Evolutionary conservation across 352 stramenopile species (phyloP).

Genomic region (Globisporangium acanthophoron): DNA sequence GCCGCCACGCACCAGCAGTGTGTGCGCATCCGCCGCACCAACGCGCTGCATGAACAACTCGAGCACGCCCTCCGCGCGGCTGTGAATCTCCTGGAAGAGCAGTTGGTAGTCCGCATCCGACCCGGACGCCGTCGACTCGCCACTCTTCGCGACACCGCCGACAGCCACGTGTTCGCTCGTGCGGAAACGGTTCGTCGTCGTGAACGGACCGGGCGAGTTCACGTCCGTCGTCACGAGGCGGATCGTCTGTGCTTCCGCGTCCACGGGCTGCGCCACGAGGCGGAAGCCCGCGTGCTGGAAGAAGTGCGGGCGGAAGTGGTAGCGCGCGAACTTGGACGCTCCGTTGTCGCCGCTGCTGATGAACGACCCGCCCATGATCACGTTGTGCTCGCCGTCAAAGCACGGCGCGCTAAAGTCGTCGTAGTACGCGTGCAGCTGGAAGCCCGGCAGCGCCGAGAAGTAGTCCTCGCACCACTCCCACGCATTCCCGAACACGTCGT

Average conservation of each 20-base stretch:
- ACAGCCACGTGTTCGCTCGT: conserved; percentile 41
- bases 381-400: conserved; percentile 95
- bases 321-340: conserved; percentile 93
- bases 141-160: background rate
- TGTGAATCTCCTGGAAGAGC: conserved; percentile 53
- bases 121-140: background rate
- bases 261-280: conserved; percentile 82
- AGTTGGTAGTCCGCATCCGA: conserved; percentile 17
- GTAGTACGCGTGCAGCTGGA: conserved; percentile 90
- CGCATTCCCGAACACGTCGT: conserved; percentile 93
- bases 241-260: conserved; percentile 48
- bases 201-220: conserved; percentile 61
- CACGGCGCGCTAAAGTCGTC: conserved; percentile 98
- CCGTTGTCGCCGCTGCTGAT: conserved; percentile 93
- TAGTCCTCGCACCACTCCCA: conserved; percentile 97
- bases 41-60: conserved; percentile 45
- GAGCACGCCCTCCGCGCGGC: conserved; percentile 53
- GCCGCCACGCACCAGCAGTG: conserved; percentile 37
- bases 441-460: conserved; percentile 92
- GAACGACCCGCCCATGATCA: conserved; percentile 96
- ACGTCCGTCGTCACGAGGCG: conserved; percentile 63
- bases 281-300: conserved; percentile 96
- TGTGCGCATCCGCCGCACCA: conserved; percentile 14
- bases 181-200: conserved; percentile 56
- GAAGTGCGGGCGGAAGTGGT: conserved; percentile 97